Evolutionary conservation across 2,329 filamentous ascomycete species (phyloP).

Genomic region (Colletotrichum sojae): DNA sequence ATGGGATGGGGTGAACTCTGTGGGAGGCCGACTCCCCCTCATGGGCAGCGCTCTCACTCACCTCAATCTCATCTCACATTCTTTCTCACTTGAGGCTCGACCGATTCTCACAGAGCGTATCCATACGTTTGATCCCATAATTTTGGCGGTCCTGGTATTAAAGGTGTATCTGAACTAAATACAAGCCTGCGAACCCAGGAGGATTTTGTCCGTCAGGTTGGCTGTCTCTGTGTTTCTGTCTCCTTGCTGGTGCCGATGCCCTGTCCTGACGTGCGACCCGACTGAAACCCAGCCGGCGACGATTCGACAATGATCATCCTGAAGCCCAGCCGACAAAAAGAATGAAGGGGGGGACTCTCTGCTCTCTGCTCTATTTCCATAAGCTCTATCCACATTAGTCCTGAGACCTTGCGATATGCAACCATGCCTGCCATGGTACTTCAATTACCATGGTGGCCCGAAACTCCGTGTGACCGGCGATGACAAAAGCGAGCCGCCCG

Average conservation of each 20-base stretch:
- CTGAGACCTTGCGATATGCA: slow-evolving; percentile 30
- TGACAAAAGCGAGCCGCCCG: slow-evolving; percentile 13
- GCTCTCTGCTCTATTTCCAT: slow-evolving; percentile 29
- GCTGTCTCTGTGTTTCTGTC: slow-evolving; percentile 4
- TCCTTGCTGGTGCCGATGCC: slow-evolving; percentile 2
- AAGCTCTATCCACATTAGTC: slow-evolving; percentile 29
- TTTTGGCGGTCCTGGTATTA: slow-evolving; percentile 34
- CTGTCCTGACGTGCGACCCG: slow-evolving; percentile 16
- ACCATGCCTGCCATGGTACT: slow-evolving; percentile 30
- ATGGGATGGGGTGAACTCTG: slow-evolving; percentile 14
- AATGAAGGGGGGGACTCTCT: slow-evolving; percentile 4
- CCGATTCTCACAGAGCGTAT: no score
- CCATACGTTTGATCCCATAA: neutral
- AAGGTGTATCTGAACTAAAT: slow-evolving; percentile 32
- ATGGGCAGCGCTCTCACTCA: neutral
- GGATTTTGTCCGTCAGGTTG: slow-evolving; percentile 3
- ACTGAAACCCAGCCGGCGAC: slow-evolving; percentile 4
- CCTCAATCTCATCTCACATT: neutral
- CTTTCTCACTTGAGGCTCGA: no score
- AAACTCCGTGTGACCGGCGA: slow-evolving; percentile 30
- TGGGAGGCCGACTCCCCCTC: neutral
- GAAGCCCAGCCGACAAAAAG: slow-evolving; percentile 22
- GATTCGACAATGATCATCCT: slow-evolving; percentile 12
- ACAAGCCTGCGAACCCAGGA: slow-evolving; percentile 16
- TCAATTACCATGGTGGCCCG: slow-evolving; percentile 12